Evolutionary conservation across 2,329 filamentous ascomycete genomes (phyloP).

Genomic region (Drechmeria coniospora): DNA sequence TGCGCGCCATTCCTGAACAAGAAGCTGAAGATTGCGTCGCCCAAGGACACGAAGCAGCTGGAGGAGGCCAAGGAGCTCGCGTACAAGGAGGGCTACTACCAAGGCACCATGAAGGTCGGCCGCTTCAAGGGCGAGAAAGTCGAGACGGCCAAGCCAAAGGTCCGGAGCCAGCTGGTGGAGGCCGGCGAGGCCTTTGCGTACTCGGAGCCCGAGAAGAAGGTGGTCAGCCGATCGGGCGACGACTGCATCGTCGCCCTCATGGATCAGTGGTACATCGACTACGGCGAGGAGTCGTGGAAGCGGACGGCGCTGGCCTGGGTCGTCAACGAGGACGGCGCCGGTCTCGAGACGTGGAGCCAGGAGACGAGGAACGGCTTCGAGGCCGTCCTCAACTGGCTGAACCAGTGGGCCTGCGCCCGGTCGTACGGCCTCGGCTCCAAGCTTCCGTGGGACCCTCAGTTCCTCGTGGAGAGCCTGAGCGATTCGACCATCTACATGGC

Average conservation of each 20-base stretch:
- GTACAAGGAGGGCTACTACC: constrained; percentile 96
- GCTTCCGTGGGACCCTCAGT: constrained; percentile 82
- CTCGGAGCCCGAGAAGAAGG: constrained; percentile 80
- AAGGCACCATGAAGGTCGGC: constrained; percentile 76
- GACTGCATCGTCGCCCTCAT: constrained; percentile 86
- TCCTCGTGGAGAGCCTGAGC: constrained; percentile 82
- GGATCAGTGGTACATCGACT: constrained; percentile 97
- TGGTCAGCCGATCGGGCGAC: constrained; percentile 78
- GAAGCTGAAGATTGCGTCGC: constrained; percentile 89
- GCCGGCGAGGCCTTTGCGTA: constrained; percentile 74
- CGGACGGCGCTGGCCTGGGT: constrained; percentile 58
- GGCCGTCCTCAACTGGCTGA: constrained; percentile 79
- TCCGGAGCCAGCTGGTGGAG: constrained; percentile 63
- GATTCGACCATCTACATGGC: constrained; percentile 90
- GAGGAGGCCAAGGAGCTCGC: constrained; percentile 90
- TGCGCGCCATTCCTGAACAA: constrained; percentile 74
- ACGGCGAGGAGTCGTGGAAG: constrained; percentile 83
- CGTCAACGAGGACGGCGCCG: constrained; percentile 46
- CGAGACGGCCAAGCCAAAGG: constrained; percentile 72
- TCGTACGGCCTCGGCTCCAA: constrained; percentile 87
- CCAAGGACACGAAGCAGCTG: constrained; percentile 80
- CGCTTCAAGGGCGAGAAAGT: constrained; percentile 81
- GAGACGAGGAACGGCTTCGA: constrained; percentile 72
- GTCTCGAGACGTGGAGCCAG: constrained; percentile 63
- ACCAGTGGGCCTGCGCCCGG: constrained; percentile 87